A percentile compares a stretch with the other conserved stretches of the same genome.
Conservation (phyloP, 306 rosid species). For the Biancaea sappan region DNA sequence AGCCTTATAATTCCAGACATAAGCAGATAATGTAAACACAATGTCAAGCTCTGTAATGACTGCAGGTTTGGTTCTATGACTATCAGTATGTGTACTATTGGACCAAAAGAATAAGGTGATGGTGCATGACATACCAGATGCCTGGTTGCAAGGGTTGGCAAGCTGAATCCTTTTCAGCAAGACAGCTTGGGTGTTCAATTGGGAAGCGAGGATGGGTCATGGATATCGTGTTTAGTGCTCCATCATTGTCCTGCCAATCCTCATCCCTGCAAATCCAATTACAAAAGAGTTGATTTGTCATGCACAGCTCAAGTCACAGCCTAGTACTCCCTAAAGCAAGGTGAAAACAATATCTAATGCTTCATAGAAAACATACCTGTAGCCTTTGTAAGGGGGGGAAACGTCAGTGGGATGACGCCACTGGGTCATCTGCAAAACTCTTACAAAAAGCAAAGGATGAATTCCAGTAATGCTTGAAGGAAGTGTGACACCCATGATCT, state of each 20-base stretch:
- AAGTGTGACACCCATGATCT: slow-evolving; percentile 69
- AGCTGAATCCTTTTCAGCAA: slow-evolving; percentile 75
- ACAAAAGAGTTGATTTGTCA: slow-evolving; percentile 39
- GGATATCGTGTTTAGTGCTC: slow-evolving; percentile 91
- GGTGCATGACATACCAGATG: slow-evolving; percentile 51
- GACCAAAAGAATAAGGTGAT: not conserved
- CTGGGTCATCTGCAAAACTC: slow-evolving; percentile 94
- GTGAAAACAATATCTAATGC: slow-evolving; percentile 12
- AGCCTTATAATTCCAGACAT: not conserved
- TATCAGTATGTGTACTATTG: not conserved
- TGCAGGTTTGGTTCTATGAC: not conserved
- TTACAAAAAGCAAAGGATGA: slow-evolving; percentile 84
- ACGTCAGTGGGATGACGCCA: slow-evolving; percentile 89
- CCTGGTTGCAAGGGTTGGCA: slow-evolving; percentile 85
- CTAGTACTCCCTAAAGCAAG: not conserved
- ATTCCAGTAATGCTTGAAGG: slow-evolving; percentile 83
- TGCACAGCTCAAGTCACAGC: not conserved
- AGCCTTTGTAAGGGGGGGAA: slow-evolving; percentile 87
- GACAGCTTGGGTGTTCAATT: slow-evolving; percentile 70
- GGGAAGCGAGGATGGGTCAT: slow-evolving; percentile 96
- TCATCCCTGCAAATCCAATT: slow-evolving; percentile 69
- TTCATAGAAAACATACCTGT: slow-evolving; percentile 53
- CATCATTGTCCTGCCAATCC: slow-evolving; percentile 97
- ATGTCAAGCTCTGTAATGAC: slow-evolving; percentile 19
- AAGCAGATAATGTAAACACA: not conserved